Evolutionary conservation across 2,329 filamentous ascomycete genomes (phyloP), one percentile per base, ranked within the genome.

Genomic region (Pseudogymnoascus destructans): DNA sequence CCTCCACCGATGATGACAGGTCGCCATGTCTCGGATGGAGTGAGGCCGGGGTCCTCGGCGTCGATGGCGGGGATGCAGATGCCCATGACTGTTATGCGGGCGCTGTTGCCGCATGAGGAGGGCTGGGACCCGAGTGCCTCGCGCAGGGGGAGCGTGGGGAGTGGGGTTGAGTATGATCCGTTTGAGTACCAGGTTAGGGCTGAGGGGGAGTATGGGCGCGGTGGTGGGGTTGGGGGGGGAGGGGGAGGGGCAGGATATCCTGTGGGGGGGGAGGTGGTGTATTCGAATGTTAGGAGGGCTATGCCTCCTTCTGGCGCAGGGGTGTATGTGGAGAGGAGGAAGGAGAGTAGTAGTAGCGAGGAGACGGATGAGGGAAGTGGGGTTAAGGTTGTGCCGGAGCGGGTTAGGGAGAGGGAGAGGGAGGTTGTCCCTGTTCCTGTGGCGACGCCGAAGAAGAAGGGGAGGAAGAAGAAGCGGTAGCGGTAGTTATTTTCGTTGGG

Each of bases 101-200:
- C 63, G 56, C 72, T 74, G 15, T 68, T 78, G 21, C 74, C 74
- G 27, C 75, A 79, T 58, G 78, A 79, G 72, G 73, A 71, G 68
- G 40, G 69, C 70, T 64, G 71, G 75, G 59, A 68, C 65, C 59
- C 74, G 66, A 56, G 72, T 69, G 23, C 66, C 65, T 62, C 74
- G 67, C 46, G 70, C 62, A 60, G 69, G 57, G 63, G 61, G n/a
- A 30, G 25, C 15, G 25, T 33, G 49, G 30, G 30, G n/a, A 55
- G 49, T 10, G 15, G 30, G 2, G n/a, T 55, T 1, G 30, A 33
- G 15, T 30, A 55, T 55, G 30, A 55, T 55, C 49, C 49, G 49
- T 55, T 55, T 55, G 49, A 55, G n/a, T 55, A 55, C 17, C 49
- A 55, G 25, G 30, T 55, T 17, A 5, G 49, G 9, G 4, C n/a